Conservation (phyloP, 83 land plant species). For the Thuja plicata region DNA sequence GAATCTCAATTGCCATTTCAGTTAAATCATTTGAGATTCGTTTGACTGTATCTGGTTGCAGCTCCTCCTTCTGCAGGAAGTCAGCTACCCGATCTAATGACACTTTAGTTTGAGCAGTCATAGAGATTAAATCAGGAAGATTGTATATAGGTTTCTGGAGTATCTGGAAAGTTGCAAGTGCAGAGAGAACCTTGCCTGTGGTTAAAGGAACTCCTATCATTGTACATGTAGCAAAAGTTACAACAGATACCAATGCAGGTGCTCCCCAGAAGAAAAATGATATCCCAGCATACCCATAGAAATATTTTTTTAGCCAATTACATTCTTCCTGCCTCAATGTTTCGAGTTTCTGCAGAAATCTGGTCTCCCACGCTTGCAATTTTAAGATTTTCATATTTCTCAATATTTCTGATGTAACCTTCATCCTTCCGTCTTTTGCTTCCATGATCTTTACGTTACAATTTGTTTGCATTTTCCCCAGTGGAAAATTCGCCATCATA, state of each 20-base stretch:
- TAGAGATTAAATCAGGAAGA: slow-evolving; percentile 61
- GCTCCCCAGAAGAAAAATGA: slow-evolving; percentile 53
- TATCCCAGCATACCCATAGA: slow-evolving; percentile 28
- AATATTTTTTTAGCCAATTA: slow-evolving; percentile 40
- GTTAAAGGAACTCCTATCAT: slow-evolving; percentile 57
- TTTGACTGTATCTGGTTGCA: slow-evolving; percentile 42
- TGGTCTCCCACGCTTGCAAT: slow-evolving; percentile 76
- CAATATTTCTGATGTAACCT: slow-evolving; percentile 56
- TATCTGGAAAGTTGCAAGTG: slow-evolving; percentile 49
- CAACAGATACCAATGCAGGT: slow-evolving; percentile 61
- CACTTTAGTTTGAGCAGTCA: slow-evolving; percentile 62
- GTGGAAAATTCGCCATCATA: slow-evolving; percentile 57
- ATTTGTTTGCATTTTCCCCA: slow-evolving; percentile 36
- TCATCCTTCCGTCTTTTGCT: slow-evolving; percentile 69
- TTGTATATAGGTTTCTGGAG: slow-evolving; percentile 60
- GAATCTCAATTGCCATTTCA: slow-evolving; percentile 47
- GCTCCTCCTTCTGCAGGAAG: slow-evolving; percentile 56
- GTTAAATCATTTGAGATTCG: slow-evolving; percentile 27
- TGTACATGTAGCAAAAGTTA: slow-evolving; percentile 59
- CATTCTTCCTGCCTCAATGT: slow-evolving; percentile 44
- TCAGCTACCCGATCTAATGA: slow-evolving; percentile 56
- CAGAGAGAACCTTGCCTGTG: slow-evolving; percentile 37
- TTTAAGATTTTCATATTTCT: slow-evolving; percentile 72
- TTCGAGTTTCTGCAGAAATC: slow-evolving; percentile 42
- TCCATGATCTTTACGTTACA: slow-evolving; percentile 52